phyloP scores from a whole-genome alignment of 257 asterid species.

The Perilla frutescens region DNA sequence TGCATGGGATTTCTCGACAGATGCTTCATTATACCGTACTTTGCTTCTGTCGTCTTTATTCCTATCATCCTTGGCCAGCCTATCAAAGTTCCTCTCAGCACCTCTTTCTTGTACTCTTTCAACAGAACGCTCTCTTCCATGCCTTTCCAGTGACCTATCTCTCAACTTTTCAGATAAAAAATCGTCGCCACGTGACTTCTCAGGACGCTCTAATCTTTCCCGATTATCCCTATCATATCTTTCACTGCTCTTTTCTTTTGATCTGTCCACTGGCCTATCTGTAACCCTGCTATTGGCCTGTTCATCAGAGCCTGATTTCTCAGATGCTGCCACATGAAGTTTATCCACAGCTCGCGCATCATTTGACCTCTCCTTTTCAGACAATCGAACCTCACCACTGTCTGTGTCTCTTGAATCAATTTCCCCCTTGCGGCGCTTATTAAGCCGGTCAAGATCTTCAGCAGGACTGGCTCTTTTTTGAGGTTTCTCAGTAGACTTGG shows the following conservation, averaged over 20 bases:
- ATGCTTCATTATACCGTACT: constrained; percentile 58
- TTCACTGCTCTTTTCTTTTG: constrained; percentile 81
- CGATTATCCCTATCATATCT: constrained; percentile 84
- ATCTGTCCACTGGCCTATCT: constrained; percentile 71
- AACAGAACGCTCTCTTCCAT: constrained; percentile 92
- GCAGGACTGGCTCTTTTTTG: constrained; percentile 86
- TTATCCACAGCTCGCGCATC: constrained; percentile 65
- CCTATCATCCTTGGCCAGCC: constrained; percentile 78
- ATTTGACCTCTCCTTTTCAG: constrained; percentile 74
- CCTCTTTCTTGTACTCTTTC: constrained; percentile 82
- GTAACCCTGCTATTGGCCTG: constrained; percentile 53
- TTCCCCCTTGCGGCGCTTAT: constrained; percentile 91
- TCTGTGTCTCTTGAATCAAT: constrained; percentile 73
- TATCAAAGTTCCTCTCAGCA: constrained; percentile 75
- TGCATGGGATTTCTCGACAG: constrained; percentile 64
- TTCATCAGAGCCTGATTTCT: constrained; percentile 68
- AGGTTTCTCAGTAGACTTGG: constrained; percentile 68
- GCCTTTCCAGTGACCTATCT: constrained; percentile 85
- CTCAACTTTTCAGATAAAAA: constrained; percentile 69
- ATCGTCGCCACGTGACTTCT: constrained; percentile 84
- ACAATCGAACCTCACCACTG: constrained; percentile 58
- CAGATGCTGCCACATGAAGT: constrained; percentile 53
- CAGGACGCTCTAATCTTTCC: constrained; percentile 78
- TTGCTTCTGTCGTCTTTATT: constrained; percentile 83
- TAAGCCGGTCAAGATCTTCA: constrained; percentile 80